Evolutionary conservation across 179 eudicot genomes (phyloP).

Genomic region (Gypsophila paniculata): DNA sequence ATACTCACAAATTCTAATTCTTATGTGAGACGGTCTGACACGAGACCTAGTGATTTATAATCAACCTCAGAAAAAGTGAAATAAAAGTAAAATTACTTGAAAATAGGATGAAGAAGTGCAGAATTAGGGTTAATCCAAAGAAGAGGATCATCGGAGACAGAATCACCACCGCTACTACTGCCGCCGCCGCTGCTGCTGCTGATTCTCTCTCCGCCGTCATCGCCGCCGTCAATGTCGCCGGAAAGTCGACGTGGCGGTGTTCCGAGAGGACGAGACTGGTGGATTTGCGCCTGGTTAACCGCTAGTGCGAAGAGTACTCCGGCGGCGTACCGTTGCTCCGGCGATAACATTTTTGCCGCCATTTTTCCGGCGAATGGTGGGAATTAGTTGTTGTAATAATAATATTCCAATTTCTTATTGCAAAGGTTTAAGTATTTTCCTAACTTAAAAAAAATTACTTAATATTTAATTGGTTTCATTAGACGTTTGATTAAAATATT

Average conservation of each 20-base stretch:
- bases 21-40: no score
- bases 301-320: constrained; percentile 70
- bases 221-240: constrained; percentile 20
- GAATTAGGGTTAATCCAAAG: constrained; percentile 62
- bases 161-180: constrained; percentile 47
- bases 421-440: no score
- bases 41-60: no score
- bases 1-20: no score
- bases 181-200: constrained; percentile 34
- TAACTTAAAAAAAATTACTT: no score
- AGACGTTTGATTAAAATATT: no score
- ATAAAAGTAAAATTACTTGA: constrained; percentile 34
- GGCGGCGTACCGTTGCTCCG: constrained; percentile 68
- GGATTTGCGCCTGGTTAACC: constrained; percentile 68
- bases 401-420: no score
- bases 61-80: neutral
- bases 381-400: no score
- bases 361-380: constrained; percentile 10
- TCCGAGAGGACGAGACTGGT: constrained; percentile 62
- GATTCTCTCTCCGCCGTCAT: neutral
- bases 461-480: no score
- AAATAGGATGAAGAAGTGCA: constrained; percentile 71
- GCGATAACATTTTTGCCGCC: constrained; percentile 49
- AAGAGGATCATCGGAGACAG: constrained; percentile 55
- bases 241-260: constrained; percentile 8